Evolutionary conservation across 495 filamentous ascomycete species (phyloP), one percentile per base, ranked within the genome.

Genomic region (Glutinoglossum americanum): DNA sequence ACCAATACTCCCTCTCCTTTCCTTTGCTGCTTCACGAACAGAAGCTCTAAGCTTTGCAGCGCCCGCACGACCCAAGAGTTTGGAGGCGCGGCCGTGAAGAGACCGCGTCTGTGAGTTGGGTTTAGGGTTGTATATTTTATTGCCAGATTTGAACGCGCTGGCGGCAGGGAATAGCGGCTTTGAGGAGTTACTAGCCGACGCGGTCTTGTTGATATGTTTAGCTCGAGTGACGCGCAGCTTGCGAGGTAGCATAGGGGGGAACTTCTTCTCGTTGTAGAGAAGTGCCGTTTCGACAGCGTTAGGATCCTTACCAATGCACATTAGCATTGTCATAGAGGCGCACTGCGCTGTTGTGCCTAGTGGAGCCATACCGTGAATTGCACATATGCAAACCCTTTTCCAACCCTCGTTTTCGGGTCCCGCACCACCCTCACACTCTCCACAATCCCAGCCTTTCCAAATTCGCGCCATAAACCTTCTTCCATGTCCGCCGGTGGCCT

Each of bases 371-470:
- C 80, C 65, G 79, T 73, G 68, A 97, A 99, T 64, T 99, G 93
- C 35, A 99, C 89, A 63, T 99, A 99, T 23, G 93, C 93, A 67
- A 99, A 87, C 15, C 93, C 93, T 68, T 99, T 97, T 51, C 92
- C 89, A 51, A 99, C 87, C 35, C 93, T 79, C 23, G 93, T 97
- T 53, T 80, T 81, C 48, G 82, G 71, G 63, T 99, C 93, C 57
- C 93, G 80, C 32, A 95, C 77, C n/a, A 99, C 85, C 11, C 93
- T 82, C 35, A 97, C 93, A 63, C 82, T 90, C 71, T 99, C 90
- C 13, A 99, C 81, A 53, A 76, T 83, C 56, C 93, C 89, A 58
- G 78, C 83, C 53, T 80, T 80, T 26, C 73, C 71, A 67, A 99
- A 96, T 45, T 83, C 80, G 15, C 83, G 78, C 93, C 93, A 99